phyloP scores from a whole-genome alignment of 176 grass and related monocot genomes.

The Bonia amplexicaulis region DNA sequence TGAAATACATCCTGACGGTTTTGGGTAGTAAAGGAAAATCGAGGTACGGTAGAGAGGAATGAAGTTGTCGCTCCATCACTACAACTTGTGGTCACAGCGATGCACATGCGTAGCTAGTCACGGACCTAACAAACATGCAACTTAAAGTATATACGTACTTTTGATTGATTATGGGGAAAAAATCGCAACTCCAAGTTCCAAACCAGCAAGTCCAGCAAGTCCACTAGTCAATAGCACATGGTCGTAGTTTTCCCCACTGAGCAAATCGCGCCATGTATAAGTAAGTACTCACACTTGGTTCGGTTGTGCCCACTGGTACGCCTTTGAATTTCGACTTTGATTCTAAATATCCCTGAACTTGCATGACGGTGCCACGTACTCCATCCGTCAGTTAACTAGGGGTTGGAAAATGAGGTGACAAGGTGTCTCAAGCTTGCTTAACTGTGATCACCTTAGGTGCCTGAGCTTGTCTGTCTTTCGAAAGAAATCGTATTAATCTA shows the following conservation, averaged over 20 bases:
- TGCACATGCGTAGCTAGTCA: too few species aligned
- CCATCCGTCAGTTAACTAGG: neutral
- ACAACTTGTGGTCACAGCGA: too few species aligned
- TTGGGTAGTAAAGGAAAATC: too few species aligned
- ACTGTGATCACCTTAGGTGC: neutral
- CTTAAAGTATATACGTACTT: neutral
- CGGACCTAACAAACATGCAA: too few species aligned
- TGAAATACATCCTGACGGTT: too few species aligned
- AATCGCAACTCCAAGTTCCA: neutral
- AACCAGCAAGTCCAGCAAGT: neutral
- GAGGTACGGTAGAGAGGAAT: too few species aligned
- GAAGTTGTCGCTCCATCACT: too few species aligned
- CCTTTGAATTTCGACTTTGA: neutral
- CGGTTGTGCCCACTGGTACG: neutral
- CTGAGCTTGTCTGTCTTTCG: too few species aligned
- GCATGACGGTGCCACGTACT: neutral
- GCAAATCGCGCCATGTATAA: neutral
- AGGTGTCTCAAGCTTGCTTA: too few species aligned
- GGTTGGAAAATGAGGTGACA: neutral
- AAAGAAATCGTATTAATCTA: too few species aligned
- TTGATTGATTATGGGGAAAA: neutral
- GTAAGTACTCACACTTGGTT: neutral
- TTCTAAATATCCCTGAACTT: neutral
- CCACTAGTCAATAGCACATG: neutral
- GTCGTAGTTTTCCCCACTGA: neutral